These are phyloP conservation scores for Ophiostoma novo-ulmi DNA, from an alignment of 2,329 filamentous ascomycete species.

Conservation along the genomic window DNA sequence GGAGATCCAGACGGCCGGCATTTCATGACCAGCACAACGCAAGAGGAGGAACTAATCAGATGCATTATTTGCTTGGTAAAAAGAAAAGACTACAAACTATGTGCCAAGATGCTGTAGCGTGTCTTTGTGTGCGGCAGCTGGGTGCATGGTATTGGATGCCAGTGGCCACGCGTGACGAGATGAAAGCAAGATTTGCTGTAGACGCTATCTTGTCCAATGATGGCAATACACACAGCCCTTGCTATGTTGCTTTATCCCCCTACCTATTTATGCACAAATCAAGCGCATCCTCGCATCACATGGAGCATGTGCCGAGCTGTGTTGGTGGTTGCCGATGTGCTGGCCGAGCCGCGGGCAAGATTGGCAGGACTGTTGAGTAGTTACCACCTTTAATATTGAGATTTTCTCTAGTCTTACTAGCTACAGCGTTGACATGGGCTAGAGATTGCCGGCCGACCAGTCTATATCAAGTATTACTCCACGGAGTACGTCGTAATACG, in stretches of 20 bases:
- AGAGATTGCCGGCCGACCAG: too few species aligned
- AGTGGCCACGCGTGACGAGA: background rate
- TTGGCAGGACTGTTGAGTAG: background rate
- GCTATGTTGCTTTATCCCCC: too few species aligned
- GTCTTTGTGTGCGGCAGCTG: background rate
- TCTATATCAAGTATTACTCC: background rate
- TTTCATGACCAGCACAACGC: background rate
- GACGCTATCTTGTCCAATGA: too few species aligned
- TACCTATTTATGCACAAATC: too few species aligned
- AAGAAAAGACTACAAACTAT: background rate
- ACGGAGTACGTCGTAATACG: conserved; percentile 9
- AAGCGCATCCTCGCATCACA: background rate
- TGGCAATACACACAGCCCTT: too few species aligned
- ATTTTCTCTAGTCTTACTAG: too few species aligned
- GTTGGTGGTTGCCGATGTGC: conserved; percentile 5
- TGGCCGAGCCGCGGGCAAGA: background rate
- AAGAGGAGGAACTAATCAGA: background rate
- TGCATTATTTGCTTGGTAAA: background rate
- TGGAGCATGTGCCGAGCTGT: background rate
- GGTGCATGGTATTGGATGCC: background rate
- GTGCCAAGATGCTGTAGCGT: background rate
- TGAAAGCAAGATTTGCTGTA: background rate
- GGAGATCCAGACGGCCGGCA: background rate
- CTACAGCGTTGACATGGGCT: background rate
- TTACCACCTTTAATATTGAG: too few species aligned